phyloP scores from a whole-genome alignment of 441 rosid genomes.

The Aquilaria agallochum region DNA sequence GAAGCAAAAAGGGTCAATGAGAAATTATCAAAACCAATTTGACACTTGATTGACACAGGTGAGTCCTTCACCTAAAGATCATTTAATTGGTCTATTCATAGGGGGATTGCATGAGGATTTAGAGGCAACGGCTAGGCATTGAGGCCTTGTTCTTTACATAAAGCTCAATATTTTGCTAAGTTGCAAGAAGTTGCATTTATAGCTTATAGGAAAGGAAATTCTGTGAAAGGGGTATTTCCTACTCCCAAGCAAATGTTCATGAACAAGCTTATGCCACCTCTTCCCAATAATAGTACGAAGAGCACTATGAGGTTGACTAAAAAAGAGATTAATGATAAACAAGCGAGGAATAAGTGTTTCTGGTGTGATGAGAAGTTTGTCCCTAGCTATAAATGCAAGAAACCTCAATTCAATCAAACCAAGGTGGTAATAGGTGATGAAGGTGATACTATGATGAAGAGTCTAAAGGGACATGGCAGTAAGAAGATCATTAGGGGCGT shows the following conservation, averaged over 20 bases:
- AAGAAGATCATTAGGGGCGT: too few relatives aligned
- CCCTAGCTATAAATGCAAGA: neutral
- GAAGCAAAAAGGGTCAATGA: too few relatives aligned
- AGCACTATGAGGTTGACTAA: neutral
- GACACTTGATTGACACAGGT: too few relatives aligned
- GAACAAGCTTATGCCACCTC: too few relatives aligned
- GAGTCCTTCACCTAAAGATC: neutral
- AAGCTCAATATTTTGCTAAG: neutral
- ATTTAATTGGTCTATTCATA: neutral
- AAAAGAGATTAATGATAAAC: neutral
- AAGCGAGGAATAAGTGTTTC: too few relatives aligned
- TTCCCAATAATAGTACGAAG: neutral
- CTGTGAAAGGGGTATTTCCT: too few relatives aligned
- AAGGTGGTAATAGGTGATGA: too few relatives aligned
- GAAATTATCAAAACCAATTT: too few relatives aligned
- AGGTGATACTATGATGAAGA: too few relatives aligned
- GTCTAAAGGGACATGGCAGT: too few relatives aligned
- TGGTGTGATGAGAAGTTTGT: too few relatives aligned
- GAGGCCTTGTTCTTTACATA: neutral
- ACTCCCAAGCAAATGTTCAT: neutral
- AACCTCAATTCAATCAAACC: too few relatives aligned
- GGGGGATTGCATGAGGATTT: neutral
- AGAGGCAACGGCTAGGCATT: neutral
- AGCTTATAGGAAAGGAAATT: neutral
- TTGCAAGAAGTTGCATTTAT: conserved; percentile 1